Evolutionary conservation across 2,329 filamentous ascomycete species (phyloP).

Genomic region (Aphanoascus verrucosus): DNA sequence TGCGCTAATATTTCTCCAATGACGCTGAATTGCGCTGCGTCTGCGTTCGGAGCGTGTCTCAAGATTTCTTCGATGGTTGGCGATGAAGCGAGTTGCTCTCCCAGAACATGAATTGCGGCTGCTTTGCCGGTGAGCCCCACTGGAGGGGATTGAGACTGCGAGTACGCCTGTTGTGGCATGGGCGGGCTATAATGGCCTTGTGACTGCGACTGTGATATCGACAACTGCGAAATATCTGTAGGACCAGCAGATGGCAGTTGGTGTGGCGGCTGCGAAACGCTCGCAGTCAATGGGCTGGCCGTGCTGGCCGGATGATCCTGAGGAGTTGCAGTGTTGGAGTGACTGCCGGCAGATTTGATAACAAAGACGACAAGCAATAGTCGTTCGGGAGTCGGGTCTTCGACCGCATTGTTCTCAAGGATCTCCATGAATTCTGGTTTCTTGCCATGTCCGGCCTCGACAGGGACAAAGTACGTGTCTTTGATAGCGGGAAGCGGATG

Average conservation of each 20-base stretch:
- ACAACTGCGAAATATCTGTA: neutral
- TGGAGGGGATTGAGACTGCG: slow-evolving; percentile 21
- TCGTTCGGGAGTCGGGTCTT: slow-evolving; percentile 58
- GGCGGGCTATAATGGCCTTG: slow-evolving; percentile 19
- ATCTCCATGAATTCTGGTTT: slow-evolving; percentile 82
- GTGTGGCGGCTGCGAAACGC: slow-evolving; percentile 15
- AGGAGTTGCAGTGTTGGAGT: slow-evolving; percentile 29
- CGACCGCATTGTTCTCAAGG: slow-evolving; percentile 72
- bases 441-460: slow-evolving; percentile 56
- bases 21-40: slow-evolving; percentile 61
- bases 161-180: slow-evolving; percentile 19
- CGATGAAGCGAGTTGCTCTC: slow-evolving; percentile 46
- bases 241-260: slow-evolving; percentile 13
- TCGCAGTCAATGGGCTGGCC: slow-evolving; percentile 26
- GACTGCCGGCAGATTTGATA: slow-evolving; percentile 51
- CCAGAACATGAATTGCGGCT: slow-evolving; percentile 54
- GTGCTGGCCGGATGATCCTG: slow-evolving; percentile 27
- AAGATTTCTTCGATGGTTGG: slow-evolving; percentile 60
- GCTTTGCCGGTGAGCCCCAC: slow-evolving; percentile 39
- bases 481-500: slow-evolving; percentile 64
- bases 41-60: slow-evolving; percentile 57
- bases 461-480: slow-evolving; percentile 83
- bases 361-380: slow-evolving; percentile 78
- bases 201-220: neutral
- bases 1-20: slow-evolving; percentile 57